A percentile compares a stretch with the other conserved stretches of the same genome.
These are phyloP conservation scores for Hippophae rhamnoides DNA, from an alignment of 306 rosid species.

Conservation along the genomic window DNA sequence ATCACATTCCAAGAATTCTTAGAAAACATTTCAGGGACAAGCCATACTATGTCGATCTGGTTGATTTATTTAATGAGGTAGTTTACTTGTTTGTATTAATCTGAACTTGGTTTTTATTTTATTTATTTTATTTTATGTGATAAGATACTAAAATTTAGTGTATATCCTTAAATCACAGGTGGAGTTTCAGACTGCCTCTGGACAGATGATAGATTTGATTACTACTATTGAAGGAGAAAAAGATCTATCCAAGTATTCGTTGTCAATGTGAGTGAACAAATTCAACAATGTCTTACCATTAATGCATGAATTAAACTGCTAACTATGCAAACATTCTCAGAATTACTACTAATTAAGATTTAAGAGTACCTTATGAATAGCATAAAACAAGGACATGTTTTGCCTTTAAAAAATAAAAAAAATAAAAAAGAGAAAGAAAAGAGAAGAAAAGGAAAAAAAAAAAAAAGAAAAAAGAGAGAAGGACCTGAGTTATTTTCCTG, in stretches of 20 bases:
- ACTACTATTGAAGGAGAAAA: slow-evolving; percentile 76
- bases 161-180: slow-evolving; percentile 29
- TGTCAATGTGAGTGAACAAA: slow-evolving; percentile 54
- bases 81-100: slow-evolving; percentile 12
- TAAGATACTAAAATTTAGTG: neutral
- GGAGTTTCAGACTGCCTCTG: slow-evolving; percentile 84
- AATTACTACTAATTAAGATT: no score
- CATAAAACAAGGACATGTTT: no score
- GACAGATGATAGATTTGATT: slow-evolving; percentile 90
- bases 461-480: no score
- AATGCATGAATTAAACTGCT: neutral
- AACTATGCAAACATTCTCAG: no score
- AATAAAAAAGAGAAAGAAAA: no score
- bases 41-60: slow-evolving; percentile 68
- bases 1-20: slow-evolving; percentile 63
- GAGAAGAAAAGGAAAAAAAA: no score
- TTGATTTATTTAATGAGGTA: slow-evolving; percentile 84
- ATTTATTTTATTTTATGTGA: neutral
- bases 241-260: slow-evolving; percentile 64
- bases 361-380: no score
- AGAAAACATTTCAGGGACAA: slow-evolving; percentile 68
- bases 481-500: no score
- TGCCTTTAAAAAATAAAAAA: no score
- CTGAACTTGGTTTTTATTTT: neutral
- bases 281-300: neutral